Evolutionary conservation across 768 basidiomycete genomes (phyloP), one percentile per base, ranked within the genome.

Genomic region (Leccinum fibrillosum): DNA sequence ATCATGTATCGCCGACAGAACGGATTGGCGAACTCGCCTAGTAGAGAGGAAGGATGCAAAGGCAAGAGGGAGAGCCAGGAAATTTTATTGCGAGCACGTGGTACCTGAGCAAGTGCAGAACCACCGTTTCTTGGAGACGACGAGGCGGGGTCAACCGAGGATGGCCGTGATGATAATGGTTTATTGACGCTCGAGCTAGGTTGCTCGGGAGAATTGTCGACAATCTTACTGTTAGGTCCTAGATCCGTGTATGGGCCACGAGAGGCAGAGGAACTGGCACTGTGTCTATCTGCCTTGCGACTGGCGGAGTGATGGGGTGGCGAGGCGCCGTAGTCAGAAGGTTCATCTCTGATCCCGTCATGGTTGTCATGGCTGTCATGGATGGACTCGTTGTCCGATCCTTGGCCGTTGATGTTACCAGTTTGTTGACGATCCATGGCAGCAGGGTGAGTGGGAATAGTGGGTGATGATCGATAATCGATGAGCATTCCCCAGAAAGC

Each of bases 1-100:
- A 64, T 86, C 86, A 11, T 78, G 77, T 10, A 88, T 62, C 19
- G 84, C 76, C 2, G 76, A 75, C 3, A 81, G 69, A 7, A 86
- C 75, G 0, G 86, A 86, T 28, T 67, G 66, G n/a, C 77, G 78
- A 21, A 84, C 79, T 53, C 85, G 81, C 49, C 78, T 77, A 4
- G 77, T 63, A 4, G 72, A 65, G 19, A 62, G 55, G 6, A 72
- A 61, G 4, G 64, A 64, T 52, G 47, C 64, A 50, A 73, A 70
- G 8, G 62, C 1, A 71, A 42, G 49, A 61, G 39, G 13, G 71
- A 72, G 34, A 75, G 56, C 76, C 74, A 73, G 7, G 72, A 60
- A 2, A 35, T 42, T 13, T 52, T 63, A 32, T 61, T 60, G 10
- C 57, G 56, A 15, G 56, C 3, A 23, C 23, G 56, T 4, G 35